These are phyloP conservation scores for Capsicum pubescens DNA, from an alignment of 257 asterid species.

Conservation along the genomic window DNA sequence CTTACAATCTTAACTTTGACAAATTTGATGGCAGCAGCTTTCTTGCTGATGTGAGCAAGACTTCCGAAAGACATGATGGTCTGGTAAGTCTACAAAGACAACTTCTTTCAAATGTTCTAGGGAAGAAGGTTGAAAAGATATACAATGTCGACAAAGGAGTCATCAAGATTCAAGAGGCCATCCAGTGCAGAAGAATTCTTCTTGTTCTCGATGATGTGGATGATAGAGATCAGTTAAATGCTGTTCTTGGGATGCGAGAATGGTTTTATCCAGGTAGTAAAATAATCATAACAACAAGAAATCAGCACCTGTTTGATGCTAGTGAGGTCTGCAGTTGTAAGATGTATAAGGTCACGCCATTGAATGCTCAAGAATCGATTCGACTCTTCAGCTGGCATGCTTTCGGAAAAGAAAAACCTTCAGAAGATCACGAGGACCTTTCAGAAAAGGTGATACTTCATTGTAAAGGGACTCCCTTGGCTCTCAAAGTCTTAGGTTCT, in stretches of 20 bases:
- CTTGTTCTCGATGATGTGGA: conserved; percentile 38
- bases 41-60: conserved; percentile 30
- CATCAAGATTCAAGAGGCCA: conserved; percentile 7
- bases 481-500: conserved; percentile 37
- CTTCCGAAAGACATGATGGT: conserved; percentile 25
- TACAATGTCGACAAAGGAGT: conserved; percentile 26
- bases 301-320: conserved; percentile 16
- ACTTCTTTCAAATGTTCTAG: conserved; percentile 31
- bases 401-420: conserved; percentile 12
- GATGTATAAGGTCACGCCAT: conserved; percentile 27
- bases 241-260: conserved; percentile 27
- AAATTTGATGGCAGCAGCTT: conserved; percentile 33
- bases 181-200: conserved; percentile 26
- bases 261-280: conserved; percentile 37
- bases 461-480: conserved; percentile 33
- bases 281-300: conserved; percentile 35
- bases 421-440: conserved; percentile 9
- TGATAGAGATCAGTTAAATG: conserved; percentile 24
- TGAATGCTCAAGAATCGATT: conserved; percentile 26
- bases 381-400: conserved; percentile 32
- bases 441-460: conserved; percentile 25
- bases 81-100: conserved; percentile 31
- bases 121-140: conserved; percentile 4
- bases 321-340: background rate
- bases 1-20: conserved; percentile 9